Base-by-base conservation (phyloP, 169 alveolate species). In the Plasmodium coatneyi region DNA sequence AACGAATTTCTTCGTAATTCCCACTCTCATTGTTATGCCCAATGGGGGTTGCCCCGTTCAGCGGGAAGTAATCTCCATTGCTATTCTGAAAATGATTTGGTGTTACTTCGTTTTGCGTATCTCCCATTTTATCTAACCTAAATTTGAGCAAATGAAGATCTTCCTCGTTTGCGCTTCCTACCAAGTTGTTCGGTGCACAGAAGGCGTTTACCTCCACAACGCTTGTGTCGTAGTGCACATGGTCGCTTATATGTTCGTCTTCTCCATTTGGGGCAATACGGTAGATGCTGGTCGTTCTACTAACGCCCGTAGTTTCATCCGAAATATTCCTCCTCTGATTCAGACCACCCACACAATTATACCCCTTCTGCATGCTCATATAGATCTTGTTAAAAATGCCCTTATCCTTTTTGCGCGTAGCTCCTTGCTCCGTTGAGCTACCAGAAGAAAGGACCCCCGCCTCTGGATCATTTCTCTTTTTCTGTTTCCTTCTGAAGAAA, bases 401-500 rank as follows among this genome's bases (percentile, higher is more conserved):
- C 16, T 43, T 80, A 10, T 80, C 79, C 12, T 52, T 80, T 52
- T 80, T 52, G 3, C 49, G n/a, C 52, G 25, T 10, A 25, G 22
- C 39, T 80, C 36, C 36, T 43, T 52, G 25, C 19, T 52, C 22
- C 34, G 56, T 39, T 12, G 80, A 41, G 14, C 71, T 82, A 28
- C 28, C 3, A 56, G 74, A 46, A 83, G n/a, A 49, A 25, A 36
- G 5, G 14, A 25, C 28, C 52, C 74, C 25, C 16, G 6, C 76
- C 12, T 12, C 54, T 41, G 34, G 5, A 7, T 71, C 56, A 71
- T 71, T 25, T 74, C 39, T 34, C 56, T 19, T 74, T 12, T 41
- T 72, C 39, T 84, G 79, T 84, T 84, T 74, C 41, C 82, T 70
- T 41, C 71, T 70, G 25, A 83, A 60, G 74, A 83, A 83, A 22